Conservation (phyloP, 805 yeast genomes). For the Myxozyma neotropica region DNA sequence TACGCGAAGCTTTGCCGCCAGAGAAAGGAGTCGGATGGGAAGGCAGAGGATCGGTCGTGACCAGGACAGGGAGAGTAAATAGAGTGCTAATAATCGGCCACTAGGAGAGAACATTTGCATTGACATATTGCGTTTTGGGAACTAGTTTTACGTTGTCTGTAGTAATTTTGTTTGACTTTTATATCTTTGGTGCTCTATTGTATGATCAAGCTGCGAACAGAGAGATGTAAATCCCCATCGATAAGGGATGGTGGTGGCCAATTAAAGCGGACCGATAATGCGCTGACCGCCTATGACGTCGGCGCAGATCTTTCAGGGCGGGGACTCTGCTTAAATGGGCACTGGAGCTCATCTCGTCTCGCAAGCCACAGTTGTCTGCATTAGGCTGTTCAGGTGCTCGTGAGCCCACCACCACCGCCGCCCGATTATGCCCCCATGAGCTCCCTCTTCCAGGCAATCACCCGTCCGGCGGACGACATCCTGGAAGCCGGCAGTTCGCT, state of each 20-base stretch:
- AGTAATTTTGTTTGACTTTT: no score
- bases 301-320: neutral
- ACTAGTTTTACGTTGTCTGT: no score
- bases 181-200: no score
- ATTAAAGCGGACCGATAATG: neutral
- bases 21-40: slow-evolving; percentile 2
- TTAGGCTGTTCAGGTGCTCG: no score
- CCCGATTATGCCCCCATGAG: no score
- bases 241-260: slow-evolving; percentile 3
- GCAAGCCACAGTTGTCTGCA: no score
- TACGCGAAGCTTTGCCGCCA: slow-evolving; percentile 46
- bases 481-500: slow-evolving; percentile 16
- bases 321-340: slow-evolving; percentile 2
- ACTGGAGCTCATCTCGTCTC: neutral
- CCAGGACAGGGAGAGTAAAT: no score
- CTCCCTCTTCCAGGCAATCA: slow-evolving; percentile 28
- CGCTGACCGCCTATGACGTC: slow-evolving; percentile 7
- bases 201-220: no score
- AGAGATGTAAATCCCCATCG: neutral
- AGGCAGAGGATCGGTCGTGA: neutral
- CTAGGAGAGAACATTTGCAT: no score
- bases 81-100: no score
- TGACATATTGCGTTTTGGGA: no score
- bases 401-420: no score
- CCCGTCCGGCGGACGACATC: slow-evolving; percentile 33